Evolutionary conservation across 257 asterid genomes (phyloP), one percentile per base, ranked within the genome.

Genomic region (Voacanga thouarsii): DNA sequence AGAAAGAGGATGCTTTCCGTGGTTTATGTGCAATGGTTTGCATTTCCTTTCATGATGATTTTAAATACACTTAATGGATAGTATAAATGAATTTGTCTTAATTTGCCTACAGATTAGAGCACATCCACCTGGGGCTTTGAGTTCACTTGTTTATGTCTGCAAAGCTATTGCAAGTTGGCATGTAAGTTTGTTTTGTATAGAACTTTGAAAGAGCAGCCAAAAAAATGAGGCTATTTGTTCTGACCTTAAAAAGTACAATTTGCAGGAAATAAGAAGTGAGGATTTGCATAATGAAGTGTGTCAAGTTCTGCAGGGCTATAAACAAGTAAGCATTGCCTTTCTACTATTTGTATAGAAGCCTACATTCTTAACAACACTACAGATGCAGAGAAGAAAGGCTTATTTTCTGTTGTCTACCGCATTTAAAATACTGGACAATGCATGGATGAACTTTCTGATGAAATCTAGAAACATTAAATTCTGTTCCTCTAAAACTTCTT

Each of bases 111-210:
- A 95, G 99, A 94, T 93, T 57, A 89, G 84, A 86, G 90, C 94
- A 80, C 93, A 95, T 86, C 99, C 99, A 70, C 75, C 97, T 4
- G 98, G 97, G 78, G 98, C 96, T 83, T 81, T 94, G 80, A 91
- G 82, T 84, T 92, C 96, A 60, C 92, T 96, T 12, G 91, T 82
- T 82, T 90, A 85, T 87, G 81, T 96, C 88, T 90, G 95, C 87
- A 87, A 84, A 87, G 98, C 99, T 70, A 87, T 96, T 79, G 97
- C 98, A 71, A 95, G 99, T 90, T 96, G 99, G 99, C 94, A 96
- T 82, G 98, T 92, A 87, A 90, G 96, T 15, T 23, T 59, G 45
- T 41, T 49, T 19, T 41, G 26, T 23, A 41, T 30, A 18, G 28
- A 41, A 41, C 51, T 39, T 68, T 23, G 53, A 67, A 67, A 41